These are phyloP conservation scores for Atalantia buxifolia DNA, from an alignment of 345 rosid species.

Conservation along the genomic window DNA sequence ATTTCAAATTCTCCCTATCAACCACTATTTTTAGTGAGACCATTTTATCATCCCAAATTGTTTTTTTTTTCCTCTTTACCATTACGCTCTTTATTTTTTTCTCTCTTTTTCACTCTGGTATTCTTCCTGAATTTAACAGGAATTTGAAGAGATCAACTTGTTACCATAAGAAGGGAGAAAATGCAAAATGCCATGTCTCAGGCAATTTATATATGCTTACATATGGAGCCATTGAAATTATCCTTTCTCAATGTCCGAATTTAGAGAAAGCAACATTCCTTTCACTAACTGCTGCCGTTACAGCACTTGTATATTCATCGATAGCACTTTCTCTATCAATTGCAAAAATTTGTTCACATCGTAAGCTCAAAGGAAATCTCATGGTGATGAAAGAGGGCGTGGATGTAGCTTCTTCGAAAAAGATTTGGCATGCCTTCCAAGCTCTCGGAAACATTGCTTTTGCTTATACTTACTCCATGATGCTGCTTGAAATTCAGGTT, in stretches of 20 bases:
- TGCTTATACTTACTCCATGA: slow-evolving; percentile 37
- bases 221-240: slow-evolving; percentile 28
- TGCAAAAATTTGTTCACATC: background rate
- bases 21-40: no score
- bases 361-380: background rate
- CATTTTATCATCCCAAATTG: no score
- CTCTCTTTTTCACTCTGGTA: background rate
- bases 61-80: background rate
- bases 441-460: slow-evolving; percentile 55
- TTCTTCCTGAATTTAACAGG: slow-evolving; percentile 16
- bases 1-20: no score
- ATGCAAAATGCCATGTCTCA: slow-evolving; percentile 17
- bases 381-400: background rate
- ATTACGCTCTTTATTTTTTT: no score
- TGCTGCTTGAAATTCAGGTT: slow-evolving; percentile 33
- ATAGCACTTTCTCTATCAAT: slow-evolving; percentile 14
- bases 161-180: slow-evolving; percentile 18
- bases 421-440: slow-evolving; percentile 46
- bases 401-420: background rate
- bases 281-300: slow-evolving; percentile 21
- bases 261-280: slow-evolving; percentile 26
- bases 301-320: slow-evolving; percentile 18
- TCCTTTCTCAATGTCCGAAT: slow-evolving; percentile 50
- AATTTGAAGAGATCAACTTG: slow-evolving; percentile 29
- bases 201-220: slow-evolving; percentile 24